These are phyloP conservation scores for Geosmithia flava DNA, from an alignment of 2,329 filamentous ascomycete species.

Conservation along the genomic window DNA sequence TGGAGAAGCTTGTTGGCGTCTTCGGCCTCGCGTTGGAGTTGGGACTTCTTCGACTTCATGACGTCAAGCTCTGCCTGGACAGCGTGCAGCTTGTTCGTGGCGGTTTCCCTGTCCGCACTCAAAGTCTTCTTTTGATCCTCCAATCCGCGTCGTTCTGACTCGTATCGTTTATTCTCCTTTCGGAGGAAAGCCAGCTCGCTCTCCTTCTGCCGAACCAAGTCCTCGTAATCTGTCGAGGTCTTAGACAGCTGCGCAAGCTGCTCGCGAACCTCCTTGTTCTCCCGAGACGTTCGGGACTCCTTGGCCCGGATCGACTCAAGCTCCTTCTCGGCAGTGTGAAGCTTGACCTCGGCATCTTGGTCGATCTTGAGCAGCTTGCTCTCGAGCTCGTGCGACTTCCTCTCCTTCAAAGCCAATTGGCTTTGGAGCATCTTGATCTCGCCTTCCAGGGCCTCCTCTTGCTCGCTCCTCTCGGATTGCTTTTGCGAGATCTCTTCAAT, in stretches of 20 bases:
- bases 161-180: slow-evolving; percentile 70
- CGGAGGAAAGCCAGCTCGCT: slow-evolving; percentile 81
- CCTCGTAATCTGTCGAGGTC: slow-evolving; percentile 90
- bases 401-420: slow-evolving; percentile 77
- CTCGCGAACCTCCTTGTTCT: slow-evolving; percentile 72
- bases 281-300: slow-evolving; percentile 63
- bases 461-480: slow-evolving; percentile 60
- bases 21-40: slow-evolving; percentile 76
- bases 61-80: slow-evolving; percentile 81
- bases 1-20: slow-evolving; percentile 82
- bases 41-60: slow-evolving; percentile 70
- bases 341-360: slow-evolving; percentile 79
- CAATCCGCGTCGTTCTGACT: slow-evolving; percentile 65
- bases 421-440: slow-evolving; percentile 89
- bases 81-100: slow-evolving; percentile 64
- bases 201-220: slow-evolving; percentile 85
- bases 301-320: slow-evolving; percentile 61
- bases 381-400: slow-evolving; percentile 81
- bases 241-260: slow-evolving; percentile 79
- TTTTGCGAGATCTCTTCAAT: slow-evolving; percentile 58
- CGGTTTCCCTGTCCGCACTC: slow-evolving; percentile 63
- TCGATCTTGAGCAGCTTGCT: slow-evolving; percentile 71
- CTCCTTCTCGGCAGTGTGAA: slow-evolving; percentile 68
- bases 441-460: slow-evolving; percentile 65
- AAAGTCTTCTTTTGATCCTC: slow-evolving; percentile 68